Conservation (phyloP, 495 filamentous ascomycete genomes). For the Tuber borchii region DNA sequence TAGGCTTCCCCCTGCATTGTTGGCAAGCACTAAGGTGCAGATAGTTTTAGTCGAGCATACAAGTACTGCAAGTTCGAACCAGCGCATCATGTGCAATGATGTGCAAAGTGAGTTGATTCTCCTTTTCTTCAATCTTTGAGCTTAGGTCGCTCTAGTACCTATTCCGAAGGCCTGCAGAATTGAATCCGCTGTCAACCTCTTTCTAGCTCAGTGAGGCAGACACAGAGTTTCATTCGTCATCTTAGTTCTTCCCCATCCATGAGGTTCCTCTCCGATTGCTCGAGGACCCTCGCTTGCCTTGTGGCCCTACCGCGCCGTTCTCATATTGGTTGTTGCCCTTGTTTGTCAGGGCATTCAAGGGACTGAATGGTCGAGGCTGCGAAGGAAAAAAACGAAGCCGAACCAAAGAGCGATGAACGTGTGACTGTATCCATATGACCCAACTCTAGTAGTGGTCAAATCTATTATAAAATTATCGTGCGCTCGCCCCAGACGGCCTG, state of each 20-base stretch:
- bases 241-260: conserved; percentile 15
- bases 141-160: conserved; percentile 10
- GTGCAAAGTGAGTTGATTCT: conserved; percentile 17
- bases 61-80: conserved; percentile 17
- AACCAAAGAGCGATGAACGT: conserved; percentile 6
- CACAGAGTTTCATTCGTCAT: conserved; percentile 20
- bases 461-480: conserved; percentile 34
- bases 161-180: conserved; percentile 25
- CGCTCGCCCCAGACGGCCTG: conserved; percentile 22
- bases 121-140: conserved; percentile 10
- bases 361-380: conserved; percentile 6
- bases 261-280: conserved; percentile 34
- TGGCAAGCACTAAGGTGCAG: conserved; percentile 32
- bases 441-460: conserved; percentile 22
- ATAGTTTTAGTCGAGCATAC: background rate
- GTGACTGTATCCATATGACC: conserved; percentile 32
- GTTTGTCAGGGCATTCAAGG: conserved; percentile 8
- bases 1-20: conserved; percentile 22
- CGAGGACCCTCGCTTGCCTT: conserved; percentile 12
- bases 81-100: conserved; percentile 28
- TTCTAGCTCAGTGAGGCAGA: conserved; percentile 7
- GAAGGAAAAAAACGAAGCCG: conserved; percentile 20
- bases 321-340: conserved; percentile 26
- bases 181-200: conserved; percentile 32
- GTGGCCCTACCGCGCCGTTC: conserved; percentile 16